Evolutionary conservation across 2,329 filamentous ascomycete species (phyloP), one percentile per base, ranked within the genome.

Genomic region (Paraphoma sp.): DNA sequence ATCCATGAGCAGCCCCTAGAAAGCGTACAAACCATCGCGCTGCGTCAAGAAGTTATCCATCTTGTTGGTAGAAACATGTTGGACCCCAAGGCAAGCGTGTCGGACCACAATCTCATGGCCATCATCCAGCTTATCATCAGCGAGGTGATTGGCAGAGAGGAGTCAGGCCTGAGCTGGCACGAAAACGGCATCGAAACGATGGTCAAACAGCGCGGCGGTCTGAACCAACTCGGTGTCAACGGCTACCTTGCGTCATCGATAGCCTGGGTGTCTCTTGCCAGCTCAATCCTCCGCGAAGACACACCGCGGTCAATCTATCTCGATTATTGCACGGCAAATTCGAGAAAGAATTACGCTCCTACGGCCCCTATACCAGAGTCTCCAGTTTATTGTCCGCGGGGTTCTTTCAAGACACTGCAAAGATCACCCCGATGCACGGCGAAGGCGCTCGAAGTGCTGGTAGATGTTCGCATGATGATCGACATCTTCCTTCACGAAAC

Each of bases 51-150:
- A 45, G 62, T 76, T n/a, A 73, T 76, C 1, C 66, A 72, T 45
- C 57, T 75, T 6, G 69, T 77, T 8, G 51, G 60, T 18, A 62
- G 60, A 11, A 68, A 71, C 14, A 54, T 76, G 14, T 31, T 65
- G 0, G 55, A 76, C 45, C 59, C 64, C 2, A 51, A 56, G 2
- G 50, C 62, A 11, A 48, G 63, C 12, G 59, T 71, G 1, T 68
- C 70, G 14, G 76, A 78, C 47, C 64, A 59, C 48, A 77, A 75
- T 40, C 67, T 78, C 47, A 73, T 76, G 23, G 68, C 74, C 1
- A 53, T 76, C 31, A 71, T 70, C 8, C 76, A 78, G 42, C 64
- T 78, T 9, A 74, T 77, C 41, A 65, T 67, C 7, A 67, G 68
- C 14, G 71, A 75, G 43, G 68, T 77, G 0, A 73, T 77, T 17